phyloP scores from a whole-genome alignment of 345 rosid species.

The Leavenworthia alabamica region DNA sequence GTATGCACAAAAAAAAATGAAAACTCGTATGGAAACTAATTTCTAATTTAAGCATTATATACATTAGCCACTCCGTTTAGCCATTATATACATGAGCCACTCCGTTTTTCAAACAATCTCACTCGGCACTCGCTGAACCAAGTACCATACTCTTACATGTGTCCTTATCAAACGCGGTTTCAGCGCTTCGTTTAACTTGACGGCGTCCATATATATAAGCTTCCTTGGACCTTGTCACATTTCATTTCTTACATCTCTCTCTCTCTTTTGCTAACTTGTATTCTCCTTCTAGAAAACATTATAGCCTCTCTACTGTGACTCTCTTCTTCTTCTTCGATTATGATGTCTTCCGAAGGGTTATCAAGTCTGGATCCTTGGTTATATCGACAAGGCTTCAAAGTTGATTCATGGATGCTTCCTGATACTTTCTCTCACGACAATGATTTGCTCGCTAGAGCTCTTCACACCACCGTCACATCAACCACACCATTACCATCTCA shows the following conservation, averaged over 20 bases:
- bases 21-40: too few relatives aligned
- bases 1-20: too few relatives aligned
- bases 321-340: background rate
- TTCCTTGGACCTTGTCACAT: slow-evolving; percentile 2
- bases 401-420: slow-evolving; percentile 25
- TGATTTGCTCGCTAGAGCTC: slow-evolving; percentile 37
- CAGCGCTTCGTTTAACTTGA: background rate
- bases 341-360: slow-evolving; percentile 18
- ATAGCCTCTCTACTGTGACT: background rate
- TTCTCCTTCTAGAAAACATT: slow-evolving; percentile 5
- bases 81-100: too few relatives aligned
- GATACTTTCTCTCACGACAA: slow-evolving; percentile 25
- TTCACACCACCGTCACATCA: slow-evolving; percentile 41
- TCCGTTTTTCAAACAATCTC: too few relatives aligned
- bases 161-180: slow-evolving; percentile 26
- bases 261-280: background rate
- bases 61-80: too few relatives aligned
- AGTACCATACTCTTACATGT: slow-evolving; percentile 20
- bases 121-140: background rate
- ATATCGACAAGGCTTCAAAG: slow-evolving; percentile 21
- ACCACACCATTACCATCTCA: background rate
- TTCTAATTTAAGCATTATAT: too few relatives aligned
- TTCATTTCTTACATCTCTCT: background rate
- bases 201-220: slow-evolving; percentile 1
- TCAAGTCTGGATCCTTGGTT: slow-evolving; percentile 21